A percentile compares a stretch with the other conserved stretches of the same genome.
Conservation (phyloP, 2,329 filamentous ascomycete species). For the Pochonia chlamydosporia region DNA sequence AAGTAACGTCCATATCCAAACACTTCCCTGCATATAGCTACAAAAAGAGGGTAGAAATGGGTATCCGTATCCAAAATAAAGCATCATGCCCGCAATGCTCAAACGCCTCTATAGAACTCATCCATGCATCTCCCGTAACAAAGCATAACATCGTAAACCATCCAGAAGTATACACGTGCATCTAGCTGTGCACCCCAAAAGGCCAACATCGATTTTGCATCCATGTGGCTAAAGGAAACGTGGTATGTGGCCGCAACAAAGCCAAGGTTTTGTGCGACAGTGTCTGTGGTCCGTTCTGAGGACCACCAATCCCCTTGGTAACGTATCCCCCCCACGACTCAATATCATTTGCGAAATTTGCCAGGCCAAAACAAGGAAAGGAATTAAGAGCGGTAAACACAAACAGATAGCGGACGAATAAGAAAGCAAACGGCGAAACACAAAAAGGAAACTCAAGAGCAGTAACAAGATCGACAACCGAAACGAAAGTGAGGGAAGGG, state of each 20-base stretch:
- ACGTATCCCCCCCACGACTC: constrained; percentile 3
- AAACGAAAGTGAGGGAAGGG: background rate
- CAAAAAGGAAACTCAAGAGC: background rate
- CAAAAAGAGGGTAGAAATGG: background rate
- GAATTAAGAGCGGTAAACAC: background rate
- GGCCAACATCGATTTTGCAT: background rate
- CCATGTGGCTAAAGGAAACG: background rate
- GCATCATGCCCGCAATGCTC: background rate
- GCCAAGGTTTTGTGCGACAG: background rate
- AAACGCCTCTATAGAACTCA: background rate
- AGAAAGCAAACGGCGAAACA: background rate
- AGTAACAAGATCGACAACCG: background rate
- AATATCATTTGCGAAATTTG: constrained; percentile 1
- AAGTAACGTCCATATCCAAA: too few species aligned
- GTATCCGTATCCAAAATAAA: background rate
- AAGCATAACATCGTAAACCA: background rate
- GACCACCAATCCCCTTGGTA: background rate
- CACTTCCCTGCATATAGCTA: too few species aligned
- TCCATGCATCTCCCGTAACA: background rate
- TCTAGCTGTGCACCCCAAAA: background rate
- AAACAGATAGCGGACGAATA: background rate
- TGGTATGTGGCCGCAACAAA: background rate
- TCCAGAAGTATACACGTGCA: background rate
- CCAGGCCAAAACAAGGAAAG: too few species aligned
- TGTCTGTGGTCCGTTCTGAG: background rate